These are phyloP conservation scores for Helicostylum pulchrum DNA, from an alignment of 192 early-diverging fungal genomes.

Conservation along the genomic window DNA sequence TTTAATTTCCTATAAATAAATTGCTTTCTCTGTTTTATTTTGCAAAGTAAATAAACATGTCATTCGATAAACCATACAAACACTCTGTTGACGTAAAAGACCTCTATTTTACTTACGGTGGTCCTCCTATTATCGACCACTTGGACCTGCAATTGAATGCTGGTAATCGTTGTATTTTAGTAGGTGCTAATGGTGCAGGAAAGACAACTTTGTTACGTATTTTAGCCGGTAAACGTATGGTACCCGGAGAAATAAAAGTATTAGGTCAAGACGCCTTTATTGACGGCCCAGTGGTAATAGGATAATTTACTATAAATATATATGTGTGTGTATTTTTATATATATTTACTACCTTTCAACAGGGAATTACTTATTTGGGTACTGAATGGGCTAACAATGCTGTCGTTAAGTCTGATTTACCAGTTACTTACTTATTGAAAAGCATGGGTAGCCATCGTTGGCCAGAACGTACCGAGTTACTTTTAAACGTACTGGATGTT, in stretches of 20 bases:
- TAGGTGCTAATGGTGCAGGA: constrained; percentile 73
- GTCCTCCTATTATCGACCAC: constrained; percentile 52
- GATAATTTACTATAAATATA: not conserved
- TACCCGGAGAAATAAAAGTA: constrained; percentile 48
- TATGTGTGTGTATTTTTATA: not conserved
- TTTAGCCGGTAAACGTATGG: constrained; percentile 69
- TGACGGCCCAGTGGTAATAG: constrained; percentile 49
- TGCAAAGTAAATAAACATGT: too few species aligned
- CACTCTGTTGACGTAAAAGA: constrained; percentile 41
- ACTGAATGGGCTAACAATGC: constrained; percentile 82
- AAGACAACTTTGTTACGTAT: constrained; percentile 70
- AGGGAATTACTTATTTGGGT: constrained; percentile 72
- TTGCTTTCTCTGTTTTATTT: too few species aligned
- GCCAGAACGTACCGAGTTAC: constrained; percentile 52
- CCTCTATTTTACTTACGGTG: constrained; percentile 60
- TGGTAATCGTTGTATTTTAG: constrained; percentile 65
- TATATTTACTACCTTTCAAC: not conserved
- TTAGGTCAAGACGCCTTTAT: constrained; percentile 65
- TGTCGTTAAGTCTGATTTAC: constrained; percentile 62
- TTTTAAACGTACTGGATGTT: constrained; percentile 72
- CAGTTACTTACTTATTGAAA: constrained; percentile 61
- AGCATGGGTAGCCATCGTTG: constrained; percentile 60
- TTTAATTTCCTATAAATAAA: too few species aligned
- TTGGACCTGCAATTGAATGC: constrained; percentile 45
- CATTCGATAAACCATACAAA: too few species aligned